These are phyloP conservation scores for Cladosporium sp. DNA, from an alignment of 2,329 filamentous ascomycete species.

Conservation along the genomic window DNA sequence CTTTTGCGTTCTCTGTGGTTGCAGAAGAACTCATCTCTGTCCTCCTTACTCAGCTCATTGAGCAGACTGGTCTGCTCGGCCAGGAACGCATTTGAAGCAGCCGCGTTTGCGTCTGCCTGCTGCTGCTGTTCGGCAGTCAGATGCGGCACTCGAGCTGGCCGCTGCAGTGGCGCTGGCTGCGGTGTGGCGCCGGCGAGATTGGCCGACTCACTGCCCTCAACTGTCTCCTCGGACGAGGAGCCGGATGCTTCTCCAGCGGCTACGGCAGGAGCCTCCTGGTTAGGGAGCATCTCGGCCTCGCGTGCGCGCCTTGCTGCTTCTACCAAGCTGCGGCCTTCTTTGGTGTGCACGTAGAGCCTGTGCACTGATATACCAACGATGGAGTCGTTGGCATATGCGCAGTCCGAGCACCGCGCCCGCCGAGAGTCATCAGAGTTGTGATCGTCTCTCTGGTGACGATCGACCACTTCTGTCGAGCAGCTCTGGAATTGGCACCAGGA, in stretches of 20 bases:
- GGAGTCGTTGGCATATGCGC: constrained; percentile 4
- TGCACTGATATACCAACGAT: background rate
- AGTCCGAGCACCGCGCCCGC: background rate
- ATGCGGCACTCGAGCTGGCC: background rate
- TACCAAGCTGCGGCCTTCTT: background rate
- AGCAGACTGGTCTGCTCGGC: too few relatives aligned
- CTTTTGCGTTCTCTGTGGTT: background rate
- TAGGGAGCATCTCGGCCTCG: background rate
- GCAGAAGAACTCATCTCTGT: background rate
- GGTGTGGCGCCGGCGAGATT: background rate
- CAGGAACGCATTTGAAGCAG: background rate
- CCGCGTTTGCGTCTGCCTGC: background rate
- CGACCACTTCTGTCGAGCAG: background rate
- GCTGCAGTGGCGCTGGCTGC: too few relatives aligned
- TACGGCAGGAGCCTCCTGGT: too few relatives aligned
- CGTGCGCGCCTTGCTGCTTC: background rate
- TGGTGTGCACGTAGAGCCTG: background rate
- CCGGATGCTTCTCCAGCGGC: too few relatives aligned
- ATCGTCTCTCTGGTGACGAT: background rate
- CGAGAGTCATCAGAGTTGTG: background rate
- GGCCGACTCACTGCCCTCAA: background rate
- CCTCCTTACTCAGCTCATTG: too few relatives aligned
- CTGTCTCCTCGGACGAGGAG: background rate
- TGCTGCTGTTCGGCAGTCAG: background rate
- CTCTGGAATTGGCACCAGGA: background rate